Conservation (phyloP, 108 stramenopile genomes). For the Cyclostephanos invisitatus region DNA sequence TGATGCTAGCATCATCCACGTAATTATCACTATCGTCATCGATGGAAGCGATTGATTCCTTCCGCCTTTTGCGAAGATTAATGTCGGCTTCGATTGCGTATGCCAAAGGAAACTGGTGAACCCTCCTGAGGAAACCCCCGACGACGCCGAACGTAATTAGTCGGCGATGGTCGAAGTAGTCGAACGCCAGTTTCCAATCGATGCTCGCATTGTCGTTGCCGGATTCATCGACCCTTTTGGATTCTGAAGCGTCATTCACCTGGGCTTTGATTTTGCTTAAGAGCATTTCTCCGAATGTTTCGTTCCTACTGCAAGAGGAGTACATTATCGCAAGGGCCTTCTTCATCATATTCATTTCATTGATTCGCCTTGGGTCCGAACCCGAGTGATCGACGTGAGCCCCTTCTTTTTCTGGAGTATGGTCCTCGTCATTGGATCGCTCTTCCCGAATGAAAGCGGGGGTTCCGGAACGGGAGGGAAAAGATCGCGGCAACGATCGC, state of each 20-base stretch:
- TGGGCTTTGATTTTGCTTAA: conserved; percentile 24
- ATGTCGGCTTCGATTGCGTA: conserved; percentile 25
- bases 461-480: conserved; percentile 23
- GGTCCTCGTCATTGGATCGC: conserved; percentile 14
- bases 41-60: conserved; percentile 22
- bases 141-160: conserved; percentile 86
- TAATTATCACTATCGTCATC: conserved; percentile 48
- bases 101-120: conserved; percentile 80
- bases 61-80: neutral
- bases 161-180: conserved; percentile 82
- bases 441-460: conserved; percentile 24
- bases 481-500: conserved; percentile 20
- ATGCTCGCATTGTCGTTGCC: conserved; percentile 14
- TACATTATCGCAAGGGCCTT: conserved; percentile 68
- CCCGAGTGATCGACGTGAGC: neutral
- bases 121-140: conserved; percentile 74
- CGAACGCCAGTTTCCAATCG: conserved; percentile 69
- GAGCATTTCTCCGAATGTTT: conserved; percentile 73
- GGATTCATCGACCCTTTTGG: neutral
- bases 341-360: conserved; percentile 55
- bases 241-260: neutral
- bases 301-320: conserved; percentile 58
- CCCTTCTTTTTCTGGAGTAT: neutral
- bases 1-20: conserved; percentile 14
- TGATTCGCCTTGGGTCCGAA: conserved; percentile 5